Conservation (phyloP, 352 stramenopile species). For the Pythium scleroteichum region DNA sequence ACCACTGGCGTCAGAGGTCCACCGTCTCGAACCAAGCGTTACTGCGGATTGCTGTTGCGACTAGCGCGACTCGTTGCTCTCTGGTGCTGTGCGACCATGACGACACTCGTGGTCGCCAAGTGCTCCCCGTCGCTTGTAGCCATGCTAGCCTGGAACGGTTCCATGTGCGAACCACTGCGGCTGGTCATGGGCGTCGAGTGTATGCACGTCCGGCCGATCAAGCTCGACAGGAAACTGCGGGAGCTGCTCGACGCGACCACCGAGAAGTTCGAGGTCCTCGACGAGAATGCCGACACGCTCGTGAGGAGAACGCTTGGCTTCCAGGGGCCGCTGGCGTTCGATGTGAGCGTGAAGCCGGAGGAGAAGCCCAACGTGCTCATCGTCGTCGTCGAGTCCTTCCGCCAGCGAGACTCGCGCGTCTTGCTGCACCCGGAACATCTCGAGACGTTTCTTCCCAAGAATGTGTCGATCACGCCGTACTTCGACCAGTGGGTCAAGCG, state of each 20-base stretch:
- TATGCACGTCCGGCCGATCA: constrained; percentile 15
- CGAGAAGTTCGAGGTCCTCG: constrained; percentile 41
- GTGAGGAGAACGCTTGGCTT: constrained; percentile 52
- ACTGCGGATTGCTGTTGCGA: constrained; percentile 3
- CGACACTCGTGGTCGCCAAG: constrained; percentile 35
- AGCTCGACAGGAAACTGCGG: constrained; percentile 27
- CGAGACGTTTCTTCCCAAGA: constrained; percentile 36
- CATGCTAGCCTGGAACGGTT: constrained; percentile 54
- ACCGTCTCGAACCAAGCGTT: not conserved
- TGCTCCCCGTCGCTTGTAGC: constrained; percentile 48
- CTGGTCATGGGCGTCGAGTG: constrained; percentile 36
- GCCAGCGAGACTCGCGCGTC: constrained; percentile 57
- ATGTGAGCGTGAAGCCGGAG: constrained; percentile 37
- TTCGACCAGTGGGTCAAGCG: constrained; percentile 60
- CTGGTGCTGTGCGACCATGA: constrained; percentile 18
- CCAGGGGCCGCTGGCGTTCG: constrained; percentile 52
- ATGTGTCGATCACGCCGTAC: constrained; percentile 59
- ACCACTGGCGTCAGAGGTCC: not conserved
- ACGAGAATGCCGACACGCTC: constrained; percentile 34
- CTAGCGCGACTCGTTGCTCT: constrained; percentile 12
- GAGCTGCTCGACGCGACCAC: constrained; percentile 53
- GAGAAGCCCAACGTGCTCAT: constrained; percentile 65
- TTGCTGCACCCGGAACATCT: constrained; percentile 35
- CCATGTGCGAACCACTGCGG: constrained; percentile 49
- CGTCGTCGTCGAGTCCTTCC: constrained; percentile 68